A percentile compares a stretch with the other conserved stretches of the same genome.
phyloP scores from a whole-genome alignment of 2,329 filamentous ascomycete genomes.

The Fusarium avenaceum region DNA sequence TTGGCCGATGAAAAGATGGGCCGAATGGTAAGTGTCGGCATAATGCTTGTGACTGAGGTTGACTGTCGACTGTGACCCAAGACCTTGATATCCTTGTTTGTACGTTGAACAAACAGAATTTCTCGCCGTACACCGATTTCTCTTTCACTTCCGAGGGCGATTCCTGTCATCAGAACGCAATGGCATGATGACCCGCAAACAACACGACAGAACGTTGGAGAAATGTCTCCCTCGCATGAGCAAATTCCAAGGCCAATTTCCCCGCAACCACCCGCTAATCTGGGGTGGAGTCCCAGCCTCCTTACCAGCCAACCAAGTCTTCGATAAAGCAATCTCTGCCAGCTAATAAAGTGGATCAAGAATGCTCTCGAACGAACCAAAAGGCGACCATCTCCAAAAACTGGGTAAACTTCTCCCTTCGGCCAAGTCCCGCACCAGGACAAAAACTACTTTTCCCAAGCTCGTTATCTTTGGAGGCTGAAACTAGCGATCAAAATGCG shows the following conservation, averaged over 20 bases:
- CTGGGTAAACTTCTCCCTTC: background rate
- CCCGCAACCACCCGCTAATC: conserved; percentile 24
- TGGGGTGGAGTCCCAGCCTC: conserved; percentile 13
- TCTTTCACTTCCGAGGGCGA: background rate
- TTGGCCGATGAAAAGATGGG: background rate
- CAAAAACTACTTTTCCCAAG: too few species aligned
- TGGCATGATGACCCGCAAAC: background rate
- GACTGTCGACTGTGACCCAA: background rate
- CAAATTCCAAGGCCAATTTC: conserved; percentile 12
- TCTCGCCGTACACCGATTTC: background rate
- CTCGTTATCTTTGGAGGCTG: too few species aligned
- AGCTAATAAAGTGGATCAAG: conserved; percentile 22
- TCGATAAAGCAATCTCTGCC: background rate
- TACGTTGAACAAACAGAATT: background rate
- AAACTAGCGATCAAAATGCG: background rate
- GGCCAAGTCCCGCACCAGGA: conserved; percentile 10
- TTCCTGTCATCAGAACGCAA: background rate
- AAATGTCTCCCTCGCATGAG: conserved; percentile 9
- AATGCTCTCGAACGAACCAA: conserved; percentile 19
- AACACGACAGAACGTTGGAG: conserved; percentile 19
- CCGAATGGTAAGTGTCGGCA: conserved; percentile 5
- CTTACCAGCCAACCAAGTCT: background rate
- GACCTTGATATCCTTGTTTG: background rate
- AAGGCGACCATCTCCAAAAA: too few species aligned
- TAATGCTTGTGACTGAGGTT: background rate